Base-by-base conservation (phyloP, 768 basidiomycete species). In the Hortiboletus campestris region DNA sequence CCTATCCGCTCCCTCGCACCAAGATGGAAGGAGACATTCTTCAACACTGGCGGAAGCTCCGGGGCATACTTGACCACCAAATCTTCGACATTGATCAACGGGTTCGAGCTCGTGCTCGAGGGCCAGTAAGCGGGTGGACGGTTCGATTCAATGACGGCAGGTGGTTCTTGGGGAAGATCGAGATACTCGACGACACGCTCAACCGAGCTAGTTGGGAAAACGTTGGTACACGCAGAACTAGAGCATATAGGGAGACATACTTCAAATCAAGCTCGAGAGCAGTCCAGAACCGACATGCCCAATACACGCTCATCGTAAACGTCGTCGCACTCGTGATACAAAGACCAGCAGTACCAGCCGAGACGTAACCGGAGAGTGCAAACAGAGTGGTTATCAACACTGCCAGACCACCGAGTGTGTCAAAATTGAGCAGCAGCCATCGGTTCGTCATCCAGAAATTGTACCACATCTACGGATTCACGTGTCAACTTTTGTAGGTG, bases 71-170 rank as follows among this genome's bases (percentile, higher is more conserved):
- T 90, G 68, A 95, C 75, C 17, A 82, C 83, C 28, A 96, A 74
- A 58, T 94, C 81, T 61, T 94, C 85, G 0, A 91, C 89, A 1
- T 72, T 71, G 31, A 97, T 64, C 25, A 95, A 74, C 4, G 77
- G 66, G 29, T 84, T 76, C 9, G 80, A 74, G 46, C 78, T 80
- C 17, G 85, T 76, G 55, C 79, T 84, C 0, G 92, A 92, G 0
- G 94, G 94, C 94, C 94, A 97, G 65, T 94, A 94, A 0, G 94
- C 94, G 1, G 94, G 94, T 2, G 86, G 87, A 8, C 90, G 82
- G 53, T 80, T 81, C 0, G 80, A 79, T 60, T 92, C 86, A 46
- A 94, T 86, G 55, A 88, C 65, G 0, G 85, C 78, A 3, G 91
- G 84, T 0, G 94, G 88, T 66, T 96, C 93, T 68, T 93, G 91